A percentile compares a stretch with the other conserved stretches of the same genome.
Evolutionary conservation across 2,329 filamentous ascomycete species (phyloP).

Genomic region (Lasiodiplodia hormozganensis): DNA sequence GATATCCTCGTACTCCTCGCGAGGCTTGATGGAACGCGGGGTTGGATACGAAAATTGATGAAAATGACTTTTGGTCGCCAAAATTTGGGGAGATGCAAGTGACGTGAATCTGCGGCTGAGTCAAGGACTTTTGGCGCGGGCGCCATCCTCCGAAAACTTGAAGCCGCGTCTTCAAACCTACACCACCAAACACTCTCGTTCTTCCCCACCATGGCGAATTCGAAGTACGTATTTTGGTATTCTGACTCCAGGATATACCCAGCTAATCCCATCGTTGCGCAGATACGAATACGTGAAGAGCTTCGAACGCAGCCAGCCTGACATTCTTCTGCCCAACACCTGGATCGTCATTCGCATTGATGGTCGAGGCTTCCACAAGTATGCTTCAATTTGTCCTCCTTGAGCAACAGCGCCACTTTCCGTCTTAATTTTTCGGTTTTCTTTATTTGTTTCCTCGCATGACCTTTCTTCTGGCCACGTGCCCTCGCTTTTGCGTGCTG

Average conservation of each 20-base stretch:
- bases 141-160: constrained; percentile 1
- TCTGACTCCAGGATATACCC: not conserved
- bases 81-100: not conserved
- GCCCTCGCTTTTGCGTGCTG: not conserved
- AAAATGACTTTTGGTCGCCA: constrained; percentile 26
- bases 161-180: not conserved
- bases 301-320: constrained; percentile 77
- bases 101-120: not conserved
- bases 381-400: constrained; percentile 19
- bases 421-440: constrained; percentile 22
- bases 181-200: not conserved
- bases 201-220: constrained; percentile 34
- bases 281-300: constrained; percentile 93
- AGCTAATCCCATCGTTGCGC: constrained; percentile 27
- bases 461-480: not conserved
- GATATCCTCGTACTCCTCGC: constrained; percentile 3
- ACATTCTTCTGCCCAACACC: constrained; percentile 83
- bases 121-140: constrained; percentile 9
- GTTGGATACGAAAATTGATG: constrained; percentile 4
- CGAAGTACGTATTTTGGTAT: constrained; percentile 32
- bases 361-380: constrained; percentile 95
- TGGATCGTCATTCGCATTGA: constrained; percentile 97
- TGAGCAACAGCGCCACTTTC: constrained; percentile 12
- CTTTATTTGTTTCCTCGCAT: not conserved
- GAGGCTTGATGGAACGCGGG: constrained; percentile 2